These are phyloP conservation scores for Fusarium haematococcum DNA, from an alignment of 2,329 filamentous ascomycete genomes.

Conservation along the genomic window DNA sequence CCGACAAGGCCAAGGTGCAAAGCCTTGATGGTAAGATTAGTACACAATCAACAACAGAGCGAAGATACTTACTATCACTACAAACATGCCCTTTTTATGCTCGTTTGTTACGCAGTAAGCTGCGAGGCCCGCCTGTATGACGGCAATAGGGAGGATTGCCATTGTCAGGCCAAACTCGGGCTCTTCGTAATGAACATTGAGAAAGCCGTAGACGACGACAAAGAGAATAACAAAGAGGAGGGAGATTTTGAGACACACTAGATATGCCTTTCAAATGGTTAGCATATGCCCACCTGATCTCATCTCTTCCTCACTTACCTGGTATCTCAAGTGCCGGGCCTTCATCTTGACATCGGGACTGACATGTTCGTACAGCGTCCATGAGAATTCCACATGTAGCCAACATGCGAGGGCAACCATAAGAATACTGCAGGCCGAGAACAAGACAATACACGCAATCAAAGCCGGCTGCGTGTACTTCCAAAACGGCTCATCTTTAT, in stretches of 20 bases:
- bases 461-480: not conserved
- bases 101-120: not conserved
- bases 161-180: conserved; percentile 1
- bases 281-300: not conserved
- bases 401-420: not conserved
- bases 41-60: not conserved
- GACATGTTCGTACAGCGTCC: not conserved
- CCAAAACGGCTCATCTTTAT: not conserved
- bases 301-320: not conserved
- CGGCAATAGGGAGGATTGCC: not conserved
- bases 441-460: not conserved
- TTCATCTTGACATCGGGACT: not conserved
- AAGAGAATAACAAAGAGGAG: not conserved
- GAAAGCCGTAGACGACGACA: not conserved
- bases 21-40: not conserved
- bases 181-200: not conserved
- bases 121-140: not conserved
- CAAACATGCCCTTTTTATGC: not conserved
- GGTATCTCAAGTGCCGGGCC: not conserved
- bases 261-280: not conserved
- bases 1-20: not conserved
- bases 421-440: not conserved
- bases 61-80: not conserved
- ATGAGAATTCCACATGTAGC: not conserved
- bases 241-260: not conserved